Conservation (phyloP, 169 alveolate genomes). For the Plasmodium falciparum region DNA sequence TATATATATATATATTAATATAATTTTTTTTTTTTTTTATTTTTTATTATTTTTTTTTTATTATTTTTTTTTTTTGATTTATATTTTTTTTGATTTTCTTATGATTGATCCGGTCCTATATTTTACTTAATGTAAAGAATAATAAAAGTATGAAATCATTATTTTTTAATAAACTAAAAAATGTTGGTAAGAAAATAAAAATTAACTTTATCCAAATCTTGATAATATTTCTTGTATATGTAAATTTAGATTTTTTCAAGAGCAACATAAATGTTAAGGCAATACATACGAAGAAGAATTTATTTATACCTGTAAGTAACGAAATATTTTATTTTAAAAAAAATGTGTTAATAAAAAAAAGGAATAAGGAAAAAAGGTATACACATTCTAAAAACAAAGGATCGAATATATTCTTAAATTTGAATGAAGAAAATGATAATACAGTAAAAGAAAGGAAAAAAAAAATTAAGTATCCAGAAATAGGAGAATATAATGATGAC, state of each 20-base stretch:
- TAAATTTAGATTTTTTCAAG: conserved; percentile 7
- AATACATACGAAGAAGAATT: conserved; percentile 2
- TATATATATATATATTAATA: no score
- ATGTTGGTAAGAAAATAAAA: conserved; percentile 69
- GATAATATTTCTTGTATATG: conserved; percentile 15
- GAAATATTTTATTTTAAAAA: conserved; percentile 33
- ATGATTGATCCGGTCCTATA: no score
- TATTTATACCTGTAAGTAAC: conserved; percentile 22
- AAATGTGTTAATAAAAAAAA: conserved; percentile 5
- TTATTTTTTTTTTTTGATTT: background rate
- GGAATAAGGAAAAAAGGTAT: background rate
- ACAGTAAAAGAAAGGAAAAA: background rate
- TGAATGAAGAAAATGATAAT: background rate
- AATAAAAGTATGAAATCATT: conserved; percentile 38
- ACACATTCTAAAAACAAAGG: background rate
- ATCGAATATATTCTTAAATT: no score
- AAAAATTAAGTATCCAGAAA: background rate
- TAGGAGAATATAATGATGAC: background rate
- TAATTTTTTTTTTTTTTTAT: no score
- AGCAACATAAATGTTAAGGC: background rate
- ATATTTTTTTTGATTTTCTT: background rate
- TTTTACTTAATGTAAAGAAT: background rate
- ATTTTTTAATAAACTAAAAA: conserved; percentile 14
- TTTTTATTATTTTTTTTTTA: background rate
- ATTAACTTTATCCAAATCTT: conserved; percentile 24